Evolutionary conservation across 306 rosid species (phyloP), one percentile per base, ranked within the genome.

Genomic region (Abrus pulchellus): DNA sequence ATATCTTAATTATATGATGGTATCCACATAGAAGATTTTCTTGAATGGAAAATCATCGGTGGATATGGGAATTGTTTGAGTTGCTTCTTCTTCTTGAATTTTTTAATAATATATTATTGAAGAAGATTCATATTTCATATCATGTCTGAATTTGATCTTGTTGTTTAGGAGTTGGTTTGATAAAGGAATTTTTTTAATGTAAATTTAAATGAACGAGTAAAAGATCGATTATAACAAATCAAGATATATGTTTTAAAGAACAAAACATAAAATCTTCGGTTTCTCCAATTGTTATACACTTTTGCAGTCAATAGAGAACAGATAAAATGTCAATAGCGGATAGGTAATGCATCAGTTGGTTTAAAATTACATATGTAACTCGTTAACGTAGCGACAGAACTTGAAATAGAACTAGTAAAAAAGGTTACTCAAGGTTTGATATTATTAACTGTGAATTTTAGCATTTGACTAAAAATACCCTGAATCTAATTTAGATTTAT

Each of bases 11-110:
- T 66, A 52, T 71, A 79, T 64, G 77, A 81, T 41, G 74, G 64
- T 59, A 88, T 88, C 79, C 55, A 20, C 56, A 14, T 64, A 45
- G 5, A 88, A 13, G 89, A 86, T 89, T 78, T 83, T 80, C 40
- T 84, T 44, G 50, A 64, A 78, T 56, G 75, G 53, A 79, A 86
- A 78, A 45, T 61, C 7, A 76, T 36, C 44, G 32, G 13, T 54
- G 38, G 80, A 83, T 80, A 36, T 84, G 78, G 77, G n/a, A 47
- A 47, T 65, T 59, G 7, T 71, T 27, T 43, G 48, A 69, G 68
- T 60, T 45, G 27, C 40, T 60, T 44, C 43, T 27, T 47, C 14
- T 50, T 2, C 62, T 52, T 52, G 67, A 60, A 11, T 53, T 12
- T 48, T 60, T 69, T 43, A 33, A 33, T 50, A 72, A 13, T 53